Percentiles rank a stretch among this genome's conserved stretches.
Conservation (phyloP, 345 rosid genomes). For the Acer saccharum region DNA sequence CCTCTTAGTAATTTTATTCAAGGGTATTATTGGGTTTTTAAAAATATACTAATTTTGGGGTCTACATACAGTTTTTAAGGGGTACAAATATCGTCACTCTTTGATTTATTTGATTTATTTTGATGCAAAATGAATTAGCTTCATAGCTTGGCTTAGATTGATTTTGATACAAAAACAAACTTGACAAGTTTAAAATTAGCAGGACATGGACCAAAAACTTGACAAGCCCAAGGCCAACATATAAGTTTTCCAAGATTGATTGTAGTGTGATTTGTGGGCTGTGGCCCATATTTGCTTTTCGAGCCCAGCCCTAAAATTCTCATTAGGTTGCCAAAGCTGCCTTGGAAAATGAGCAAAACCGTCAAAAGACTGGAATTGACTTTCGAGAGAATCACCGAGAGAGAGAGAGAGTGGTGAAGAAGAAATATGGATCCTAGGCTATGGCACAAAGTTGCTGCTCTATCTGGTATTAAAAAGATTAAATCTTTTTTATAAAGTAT, state of each 20-base stretch:
- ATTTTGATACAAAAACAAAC: too few species aligned
- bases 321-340: background rate
- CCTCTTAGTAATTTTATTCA: too few species aligned
- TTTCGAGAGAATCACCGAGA: background rate
- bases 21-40: too few species aligned
- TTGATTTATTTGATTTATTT: too few species aligned
- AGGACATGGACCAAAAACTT: too few species aligned
- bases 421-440: constrained; percentile 57
- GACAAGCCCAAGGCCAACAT: too few species aligned
- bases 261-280: background rate
- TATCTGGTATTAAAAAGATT: constrained; percentile 58
- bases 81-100: too few species aligned
- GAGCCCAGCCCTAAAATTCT: background rate
- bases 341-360: background rate
- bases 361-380: background rate
- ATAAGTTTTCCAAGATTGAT: background rate
- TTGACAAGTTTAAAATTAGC: too few species aligned
- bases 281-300: background rate
- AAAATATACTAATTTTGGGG: too few species aligned
- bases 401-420: background rate
- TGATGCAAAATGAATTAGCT: too few species aligned
- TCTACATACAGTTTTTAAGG: too few species aligned
- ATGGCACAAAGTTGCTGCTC: constrained; percentile 92
- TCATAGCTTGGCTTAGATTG: too few species aligned
- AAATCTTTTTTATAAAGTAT: background rate